Evolutionary conservation across 106 monocot genomes (phyloP), one percentile per base, ranked within the genome.

Genomic region (Allium cepa): DNA sequence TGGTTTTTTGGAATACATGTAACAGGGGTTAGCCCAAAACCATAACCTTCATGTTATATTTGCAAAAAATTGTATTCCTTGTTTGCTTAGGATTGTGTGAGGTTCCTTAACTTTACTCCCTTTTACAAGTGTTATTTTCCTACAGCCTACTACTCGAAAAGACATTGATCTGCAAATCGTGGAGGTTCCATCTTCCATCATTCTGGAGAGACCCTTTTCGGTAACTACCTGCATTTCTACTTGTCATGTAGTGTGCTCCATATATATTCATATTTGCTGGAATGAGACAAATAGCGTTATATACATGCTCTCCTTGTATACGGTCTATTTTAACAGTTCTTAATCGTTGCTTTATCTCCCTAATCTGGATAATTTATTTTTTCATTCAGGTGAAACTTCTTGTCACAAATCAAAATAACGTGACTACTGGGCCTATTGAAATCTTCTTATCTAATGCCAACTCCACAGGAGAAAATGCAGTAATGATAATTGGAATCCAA

Each of bases 401-500:
- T 63, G 74, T 97, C 56, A 78, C 66, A 73, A 97, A 92, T 76
- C 92, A 84, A 57, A 85, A 79, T 36, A 92, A 97, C 17, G 78
- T 73, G 72, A 78, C 66, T 60, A 47, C 78, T 51, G 97, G 97
- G 50, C 97, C 97, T 17, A 81, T 97, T 77, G 89, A 92, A 79
- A 80, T 97, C 53, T 84, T 56, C 66, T 11, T 92, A 67, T 75
- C 84, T 70, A 74, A 81, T 72, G 76, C 73, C 61, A 84, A 79
- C 68, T 68, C 84, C 26, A 58, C 65, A 68, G 82, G 79, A 71
- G 86, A 87, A 50, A 97, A 76, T 69, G 72, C 58, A 75, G 80
- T 92, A 53, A 72, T 89, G 80, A 67, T 97, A 55, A 84, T 84
- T 75, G 97, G 97, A 75, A 66, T 87, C 26, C 86, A 97, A 60